Percentiles rank a stretch among this genome's conserved stretches.
Evolutionary conservation across 2,329 filamentous ascomycete species (phyloP).

Genomic region (Xylariaceae sp.): DNA sequence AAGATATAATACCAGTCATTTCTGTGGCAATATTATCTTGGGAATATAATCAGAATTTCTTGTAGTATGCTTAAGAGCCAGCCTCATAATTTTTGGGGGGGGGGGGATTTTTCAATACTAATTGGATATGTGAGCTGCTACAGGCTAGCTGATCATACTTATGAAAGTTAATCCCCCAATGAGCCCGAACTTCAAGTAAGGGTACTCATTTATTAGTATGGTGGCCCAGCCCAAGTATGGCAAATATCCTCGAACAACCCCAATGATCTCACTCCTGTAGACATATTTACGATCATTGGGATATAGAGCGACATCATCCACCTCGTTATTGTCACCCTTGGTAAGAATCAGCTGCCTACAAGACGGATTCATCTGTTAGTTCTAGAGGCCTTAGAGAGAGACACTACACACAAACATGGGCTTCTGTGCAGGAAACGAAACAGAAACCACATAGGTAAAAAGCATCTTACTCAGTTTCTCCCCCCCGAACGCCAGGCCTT

Average conservation of each 20-base stretch:
- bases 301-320: constrained; percentile 27
- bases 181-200: constrained; percentile 2
- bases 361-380: not conserved
- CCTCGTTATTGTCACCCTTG: constrained; percentile 30
- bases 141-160: not conserved
- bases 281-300: constrained; percentile 18
- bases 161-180: not conserved
- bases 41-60: too few species aligned
- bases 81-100: too few species aligned
- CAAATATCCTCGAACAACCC: constrained; percentile 28
- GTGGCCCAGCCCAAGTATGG: constrained; percentile 23
- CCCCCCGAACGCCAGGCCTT: not conserved
- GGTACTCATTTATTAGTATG: constrained; percentile 10
- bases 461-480: not conserved
- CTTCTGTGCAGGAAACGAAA: not conserved
- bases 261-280: constrained; percentile 25
- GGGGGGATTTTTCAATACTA: too few species aligned
- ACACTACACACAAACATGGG: not conserved
- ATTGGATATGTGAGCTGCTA: not conserved
- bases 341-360: constrained; percentile 28
- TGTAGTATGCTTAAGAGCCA: too few species aligned
- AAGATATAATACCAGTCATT: too few species aligned
- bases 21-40: too few species aligned
- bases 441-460: not conserved
- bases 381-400: not conserved